These are phyloP conservation scores for Gossypium longicalyx DNA, from an alignment of 345 rosid species.

Conservation along the genomic window DNA sequence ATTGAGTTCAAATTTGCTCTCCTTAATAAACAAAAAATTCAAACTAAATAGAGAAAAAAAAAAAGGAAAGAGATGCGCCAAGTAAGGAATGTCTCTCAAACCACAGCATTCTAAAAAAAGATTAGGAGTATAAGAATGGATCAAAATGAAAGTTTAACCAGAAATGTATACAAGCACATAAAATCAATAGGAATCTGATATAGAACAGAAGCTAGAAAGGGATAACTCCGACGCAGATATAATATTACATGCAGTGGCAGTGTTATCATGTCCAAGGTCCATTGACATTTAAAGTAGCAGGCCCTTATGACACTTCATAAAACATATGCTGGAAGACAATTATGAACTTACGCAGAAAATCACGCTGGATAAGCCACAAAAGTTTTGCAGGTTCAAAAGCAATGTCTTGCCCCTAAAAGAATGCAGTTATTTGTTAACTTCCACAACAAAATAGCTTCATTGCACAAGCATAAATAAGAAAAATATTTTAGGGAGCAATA, in stretches of 20 bases:
- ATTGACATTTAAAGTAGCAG: slow-evolving; percentile 6
- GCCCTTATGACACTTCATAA: slow-evolving; percentile 9
- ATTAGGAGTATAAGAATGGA: slow-evolving; percentile 5
- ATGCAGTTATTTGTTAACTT: slow-evolving; percentile 24
- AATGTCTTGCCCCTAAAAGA: slow-evolving; percentile 86
- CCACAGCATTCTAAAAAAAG: neutral
- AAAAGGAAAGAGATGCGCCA: neutral
- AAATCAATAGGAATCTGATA: neutral
- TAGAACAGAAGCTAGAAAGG: neutral
- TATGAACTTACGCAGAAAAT: slow-evolving; percentile 83
- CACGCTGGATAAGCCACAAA: slow-evolving; percentile 99
- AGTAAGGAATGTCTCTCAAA: neutral
- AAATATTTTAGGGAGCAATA: slow-evolving; percentile 18
- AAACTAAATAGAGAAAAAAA: neutral
- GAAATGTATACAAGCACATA: neutral
- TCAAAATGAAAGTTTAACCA: neutral
- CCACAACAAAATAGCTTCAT: slow-evolving; percentile 8
- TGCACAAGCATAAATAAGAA: slow-evolving; percentile 10
- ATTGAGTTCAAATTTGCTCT: neutral
- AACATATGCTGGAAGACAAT: slow-evolving; percentile 2
- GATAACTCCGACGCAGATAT: neutral
- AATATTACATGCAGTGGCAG: slow-evolving; percentile 7
- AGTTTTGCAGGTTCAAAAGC: slow-evolving; percentile 98
- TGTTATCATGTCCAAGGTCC: neutral
- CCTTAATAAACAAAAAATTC: neutral